These are phyloP conservation scores for Pyrenophora graminea DNA, from an alignment of 2,329 filamentous ascomycete species.

Conservation along the genomic window DNA sequence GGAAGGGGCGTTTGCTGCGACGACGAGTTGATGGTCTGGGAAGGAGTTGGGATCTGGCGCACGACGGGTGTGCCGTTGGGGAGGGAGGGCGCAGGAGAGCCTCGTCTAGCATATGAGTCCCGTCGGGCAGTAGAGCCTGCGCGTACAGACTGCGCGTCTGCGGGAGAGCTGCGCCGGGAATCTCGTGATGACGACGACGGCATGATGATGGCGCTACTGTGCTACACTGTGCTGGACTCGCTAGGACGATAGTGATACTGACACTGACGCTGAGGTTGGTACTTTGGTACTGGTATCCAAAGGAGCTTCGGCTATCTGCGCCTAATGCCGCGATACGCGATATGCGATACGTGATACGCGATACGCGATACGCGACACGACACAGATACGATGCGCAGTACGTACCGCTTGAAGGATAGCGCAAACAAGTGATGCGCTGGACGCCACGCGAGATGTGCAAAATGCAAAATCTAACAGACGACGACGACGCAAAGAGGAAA, in stretches of 20 bases:
- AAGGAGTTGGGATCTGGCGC: slow-evolving; percentile 56
- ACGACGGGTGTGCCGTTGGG: slow-evolving; percentile 52
- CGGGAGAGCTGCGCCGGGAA: slow-evolving; percentile 35
- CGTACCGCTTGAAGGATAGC: neutral
- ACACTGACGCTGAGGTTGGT: neutral
- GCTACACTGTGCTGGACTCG: no score
- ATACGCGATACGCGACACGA: slow-evolving; percentile 1
- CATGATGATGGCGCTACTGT: slow-evolving; percentile 3
- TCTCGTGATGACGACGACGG: slow-evolving; percentile 32
- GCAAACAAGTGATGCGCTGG: neutral
- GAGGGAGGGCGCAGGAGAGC: slow-evolving; percentile 58
- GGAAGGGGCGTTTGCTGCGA: slow-evolving; percentile 64
- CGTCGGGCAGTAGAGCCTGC: slow-evolving; percentile 60
- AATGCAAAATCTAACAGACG: neutral
- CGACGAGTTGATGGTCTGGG: slow-evolving; percentile 50
- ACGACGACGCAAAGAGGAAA: slow-evolving; percentile 12
- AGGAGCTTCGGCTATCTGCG: slow-evolving; percentile 26
- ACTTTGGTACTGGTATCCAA: neutral
- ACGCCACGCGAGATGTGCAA: neutral
- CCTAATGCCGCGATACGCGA: slow-evolving; percentile 23
- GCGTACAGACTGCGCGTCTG: slow-evolving; percentile 49
- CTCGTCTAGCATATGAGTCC: slow-evolving; percentile 57
- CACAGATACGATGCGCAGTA: no score
- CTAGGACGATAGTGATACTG: no score
- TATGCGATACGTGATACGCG: slow-evolving; percentile 6